Conservation (phyloP, 108 stramenopile genomes). For the Aurantiochytrium sp. region DNA sequence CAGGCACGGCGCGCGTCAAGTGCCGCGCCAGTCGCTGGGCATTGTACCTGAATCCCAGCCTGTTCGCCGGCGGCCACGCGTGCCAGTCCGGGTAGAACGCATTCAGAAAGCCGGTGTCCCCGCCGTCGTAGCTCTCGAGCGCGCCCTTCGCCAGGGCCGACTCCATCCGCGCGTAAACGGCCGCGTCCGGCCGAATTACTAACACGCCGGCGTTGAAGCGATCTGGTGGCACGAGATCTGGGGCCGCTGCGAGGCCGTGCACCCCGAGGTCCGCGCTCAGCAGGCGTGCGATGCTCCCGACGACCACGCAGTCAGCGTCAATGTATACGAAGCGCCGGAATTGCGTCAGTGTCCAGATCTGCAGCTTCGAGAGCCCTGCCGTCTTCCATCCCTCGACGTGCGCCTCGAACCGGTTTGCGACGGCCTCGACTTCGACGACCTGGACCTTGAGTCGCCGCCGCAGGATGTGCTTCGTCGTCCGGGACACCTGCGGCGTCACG, state of each 20-base stretch:
- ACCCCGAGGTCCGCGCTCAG: slow-evolving; percentile 57
- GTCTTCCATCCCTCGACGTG: slow-evolving; percentile 16
- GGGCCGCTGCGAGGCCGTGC: slow-evolving; percentile 68
- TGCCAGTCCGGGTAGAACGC: slow-evolving; percentile 71
- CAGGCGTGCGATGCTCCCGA: slow-evolving; percentile 60
- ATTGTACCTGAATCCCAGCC: slow-evolving; percentile 72
- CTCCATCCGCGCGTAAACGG: slow-evolving; percentile 55
- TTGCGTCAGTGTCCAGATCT: slow-evolving; percentile 53
- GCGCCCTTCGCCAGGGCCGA: slow-evolving; percentile 37
- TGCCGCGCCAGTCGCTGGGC: slow-evolving; percentile 72
- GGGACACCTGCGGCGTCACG: neutral
- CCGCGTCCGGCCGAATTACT: slow-evolving; percentile 66
- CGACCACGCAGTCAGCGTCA: slow-evolving; percentile 70
- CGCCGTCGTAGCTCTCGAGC: slow-evolving; percentile 64
- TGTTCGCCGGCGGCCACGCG: slow-evolving; percentile 56
- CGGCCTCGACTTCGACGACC: slow-evolving; percentile 50
- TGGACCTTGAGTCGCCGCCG: slow-evolving; percentile 16
- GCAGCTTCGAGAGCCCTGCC: slow-evolving; percentile 50
- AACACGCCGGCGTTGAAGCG: slow-evolving; percentile 82
- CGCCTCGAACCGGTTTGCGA: neutral
- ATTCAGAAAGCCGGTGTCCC: slow-evolving; percentile 83
- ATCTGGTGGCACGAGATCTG: slow-evolving; percentile 75
- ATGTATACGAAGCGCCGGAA: slow-evolving; percentile 74
- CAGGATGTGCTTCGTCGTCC: neutral
- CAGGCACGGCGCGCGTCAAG: slow-evolving; percentile 58